Evolutionary conservation across 2,329 filamentous ascomycete species (phyloP), one percentile per base, ranked within the genome.

Genomic region (Scytalidium sp.): DNA sequence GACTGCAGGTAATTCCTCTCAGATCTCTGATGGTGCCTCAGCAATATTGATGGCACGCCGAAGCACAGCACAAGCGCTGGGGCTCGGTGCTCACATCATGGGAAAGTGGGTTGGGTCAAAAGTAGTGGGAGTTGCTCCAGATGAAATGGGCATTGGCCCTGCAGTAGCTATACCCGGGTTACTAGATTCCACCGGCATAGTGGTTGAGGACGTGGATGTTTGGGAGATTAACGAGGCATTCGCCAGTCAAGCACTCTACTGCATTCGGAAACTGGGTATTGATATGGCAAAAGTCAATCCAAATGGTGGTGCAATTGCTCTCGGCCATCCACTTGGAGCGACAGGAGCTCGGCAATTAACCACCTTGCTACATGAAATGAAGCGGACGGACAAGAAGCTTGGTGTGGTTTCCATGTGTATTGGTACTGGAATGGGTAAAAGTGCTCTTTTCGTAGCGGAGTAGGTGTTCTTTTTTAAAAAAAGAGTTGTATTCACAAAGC

Each of bases 151-250:
- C 56, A 96, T 96, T 60, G 88, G 88, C 50, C 88, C 88, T 20
- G 82, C 81, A 47, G 68, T 84, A 25, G 81, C 80, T 51, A 85
- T 85, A 56, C 82, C 82, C 58, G 97, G 97, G 81, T 81, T 97
- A 23, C 80, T 97, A 44, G 70, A 72, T 63, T 84, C 92, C 73
- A 82, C 86, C 78, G 81, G 84, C 70, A 71, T 97, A 51, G 79
- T 77, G 32, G 74, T 94, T 47, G 80, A 84, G 50, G 92, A 97
- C 60, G 80, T 94, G 54, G 92, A 97, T 65, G 80, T 97, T 22
- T 76, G 91, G 60, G 92, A 97, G 79, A 73, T 97, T 66, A 97
- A 97, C 75, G 92, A 97, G 79, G 92, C 92, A 1, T 97, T 97
- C 64, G 91, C 90, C 22, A 7, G 7, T 27, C 95, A 43, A 19